Percentiles rank a stretch among this genome's conserved stretches.
Evolutionary conservation across 2,329 filamentous ascomycete genomes (phyloP).

Genomic region (Zasmidium angulare): DNA sequence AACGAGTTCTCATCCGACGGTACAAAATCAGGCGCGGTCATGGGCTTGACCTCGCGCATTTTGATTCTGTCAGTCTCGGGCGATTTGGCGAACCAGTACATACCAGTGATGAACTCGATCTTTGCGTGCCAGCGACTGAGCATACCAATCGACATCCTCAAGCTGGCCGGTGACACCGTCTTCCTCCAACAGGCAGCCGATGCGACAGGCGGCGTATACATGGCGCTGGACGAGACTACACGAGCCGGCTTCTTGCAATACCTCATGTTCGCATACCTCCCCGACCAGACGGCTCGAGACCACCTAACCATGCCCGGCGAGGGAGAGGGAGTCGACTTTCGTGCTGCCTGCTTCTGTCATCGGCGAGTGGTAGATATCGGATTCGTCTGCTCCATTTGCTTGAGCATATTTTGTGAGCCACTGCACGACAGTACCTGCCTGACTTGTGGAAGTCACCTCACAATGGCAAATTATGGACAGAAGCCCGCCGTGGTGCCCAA

Average conservation of each 20-base stretch:
- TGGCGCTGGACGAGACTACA: constrained; percentile 45
- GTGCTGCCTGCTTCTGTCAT: constrained; percentile 98
- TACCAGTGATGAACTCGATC: constrained; percentile 96
- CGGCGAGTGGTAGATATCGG: constrained; percentile 85
- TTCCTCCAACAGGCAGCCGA: constrained; percentile 90
- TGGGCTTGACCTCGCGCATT: constrained; percentile 73
- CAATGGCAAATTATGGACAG: constrained; percentile 72
- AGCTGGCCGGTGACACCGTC: constrained; percentile 80
- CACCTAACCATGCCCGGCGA: constrained; percentile 72
- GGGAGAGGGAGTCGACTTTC: constrained; percentile 86
- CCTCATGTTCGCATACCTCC: constrained; percentile 90
- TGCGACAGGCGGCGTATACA: constrained; percentile 70
- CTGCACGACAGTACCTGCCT: constrained; percentile 68
- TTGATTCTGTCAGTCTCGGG: constrained; percentile 87
- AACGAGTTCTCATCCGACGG: constrained; percentile 52
- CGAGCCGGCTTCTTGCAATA: constrained; percentile 75
- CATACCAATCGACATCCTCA: constrained; percentile 89
- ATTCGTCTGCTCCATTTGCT: constrained; percentile 93
- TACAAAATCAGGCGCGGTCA: constrained; percentile 36
- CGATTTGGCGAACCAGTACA: constrained; percentile 85
- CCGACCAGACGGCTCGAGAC: constrained; percentile 63
- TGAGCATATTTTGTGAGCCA: constrained; percentile 84
- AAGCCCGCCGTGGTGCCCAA: constrained; percentile 73
- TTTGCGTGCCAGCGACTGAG: constrained; percentile 88
- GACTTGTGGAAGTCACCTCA: constrained; percentile 77